Percentiles rank a stretch among this genome's conserved stretches.
Evolutionary conservation across 257 asterid genomes (phyloP).

Genomic region (Rubia yunnanensis): DNA sequence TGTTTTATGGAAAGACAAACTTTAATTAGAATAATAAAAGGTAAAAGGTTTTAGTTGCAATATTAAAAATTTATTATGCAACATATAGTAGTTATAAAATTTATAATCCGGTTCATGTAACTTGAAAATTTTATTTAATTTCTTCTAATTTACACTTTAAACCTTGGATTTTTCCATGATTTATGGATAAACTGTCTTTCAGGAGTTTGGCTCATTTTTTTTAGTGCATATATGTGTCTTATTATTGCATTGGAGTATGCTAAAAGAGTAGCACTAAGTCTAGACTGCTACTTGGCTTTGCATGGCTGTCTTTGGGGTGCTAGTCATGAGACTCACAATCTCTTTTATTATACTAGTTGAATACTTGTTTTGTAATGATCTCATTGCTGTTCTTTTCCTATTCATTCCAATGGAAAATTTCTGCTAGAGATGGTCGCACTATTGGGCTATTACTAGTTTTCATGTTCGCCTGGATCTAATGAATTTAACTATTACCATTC

Average conservation of each 20-base stretch:
- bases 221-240: background rate
- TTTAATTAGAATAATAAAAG: too few species aligned
- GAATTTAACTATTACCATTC: background rate
- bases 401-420: background rate
- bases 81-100: too few species aligned
- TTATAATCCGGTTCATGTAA: too few species aligned
- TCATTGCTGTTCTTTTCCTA: background rate
- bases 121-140: too few species aligned
- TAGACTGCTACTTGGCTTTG: background rate
- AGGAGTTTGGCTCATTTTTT: too few species aligned
- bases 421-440: background rate
- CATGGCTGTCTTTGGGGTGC: background rate
- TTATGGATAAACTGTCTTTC: too few species aligned
- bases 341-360: background rate
- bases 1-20: too few species aligned
- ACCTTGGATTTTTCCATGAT: too few species aligned
- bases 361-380: background rate
- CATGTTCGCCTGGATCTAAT: background rate
- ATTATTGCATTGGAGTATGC: background rate
- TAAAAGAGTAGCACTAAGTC: background rate
- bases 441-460: background rate
- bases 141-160: too few species aligned
- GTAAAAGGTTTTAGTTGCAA: too few species aligned
- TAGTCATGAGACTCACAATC: background rate
- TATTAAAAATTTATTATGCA: too few species aligned